Base-by-base conservation (phyloP, 139 green algal species). In the Dunaliella sp. region DNA sequence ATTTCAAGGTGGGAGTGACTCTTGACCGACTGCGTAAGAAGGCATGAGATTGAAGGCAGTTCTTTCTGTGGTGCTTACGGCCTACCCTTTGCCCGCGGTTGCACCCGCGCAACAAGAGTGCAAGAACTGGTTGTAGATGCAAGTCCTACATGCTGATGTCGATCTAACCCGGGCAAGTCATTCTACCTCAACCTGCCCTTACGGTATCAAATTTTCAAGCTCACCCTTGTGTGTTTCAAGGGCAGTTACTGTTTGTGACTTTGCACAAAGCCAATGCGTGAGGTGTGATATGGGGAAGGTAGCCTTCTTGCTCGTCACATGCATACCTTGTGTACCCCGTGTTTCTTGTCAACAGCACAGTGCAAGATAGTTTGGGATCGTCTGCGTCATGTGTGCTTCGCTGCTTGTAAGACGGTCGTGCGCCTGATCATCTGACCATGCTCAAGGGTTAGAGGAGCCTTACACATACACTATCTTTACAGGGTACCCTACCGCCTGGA, bases 401-500 rank as follows among this genome's bases (percentile, higher is more conserved):
- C 48, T 65, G 16, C 48, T n/a, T n/a, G 48, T 16, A 65, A 16
- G 48, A 16, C 16, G 48, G 7, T 16, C 48, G 7, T 26, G 7
- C 48, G 48, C 48, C 48, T 65, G 48, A 16, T n/a, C n/a, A 65
- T 65, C 48, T 65, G 7, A 7, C 48, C 48, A 26, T 65, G 48
- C 7, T 7, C 48, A 65, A n/a, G n/a, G n/a, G 48, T 65, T 16
- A 65, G 7, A 65, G 48, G 7, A 65, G 7, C 48, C 48, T 65
- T 7, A 26, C 7, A 65, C 48, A 26, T 65, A 26, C 7, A 16
- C 7, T 65, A 16, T 65, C 31, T 24, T 2, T 83, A 72, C 87
- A 96, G 92, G 34, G 80, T 95, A n/a, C 83, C 85, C 0, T 97
- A 94, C 77, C 72, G 48, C 0, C 25, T 97, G 58, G 94, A 97